A percentile compares a stretch with the other conserved stretches of the same genome.
These are phyloP conservation scores for Asterophora lycoperdoides DNA, from an alignment of 768 basidiomycete species.

Conservation along the genomic window DNA sequence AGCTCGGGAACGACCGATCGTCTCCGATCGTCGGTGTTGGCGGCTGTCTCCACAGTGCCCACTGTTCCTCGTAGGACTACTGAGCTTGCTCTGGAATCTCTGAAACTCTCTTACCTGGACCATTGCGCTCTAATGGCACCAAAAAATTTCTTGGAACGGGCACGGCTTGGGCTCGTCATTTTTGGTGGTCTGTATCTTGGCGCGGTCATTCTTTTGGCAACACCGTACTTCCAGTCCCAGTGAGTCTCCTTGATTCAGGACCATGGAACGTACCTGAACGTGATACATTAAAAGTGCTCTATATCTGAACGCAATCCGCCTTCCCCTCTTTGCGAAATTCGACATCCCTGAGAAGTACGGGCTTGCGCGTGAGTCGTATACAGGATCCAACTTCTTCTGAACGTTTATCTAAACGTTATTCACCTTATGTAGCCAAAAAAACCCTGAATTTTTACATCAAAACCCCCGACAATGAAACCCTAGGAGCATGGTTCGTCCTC, in stretches of 20 bases:
- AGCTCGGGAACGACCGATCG: neutral
- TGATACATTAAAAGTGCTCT: slow-evolving; percentile 27
- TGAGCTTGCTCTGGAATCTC: neutral
- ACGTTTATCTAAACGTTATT: neutral
- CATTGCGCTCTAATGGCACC: slow-evolving; percentile 2
- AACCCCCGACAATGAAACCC: slow-evolving; percentile 70
- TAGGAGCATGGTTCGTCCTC: slow-evolving; percentile 87
- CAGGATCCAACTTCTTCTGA: neutral
- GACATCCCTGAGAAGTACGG: slow-evolving; percentile 73
- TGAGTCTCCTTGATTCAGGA: slow-evolving; percentile 31
- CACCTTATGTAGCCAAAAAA: slow-evolving; percentile 56
- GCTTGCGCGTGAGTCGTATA: slow-evolving; percentile 55
- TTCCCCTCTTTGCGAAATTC: slow-evolving; percentile 63
- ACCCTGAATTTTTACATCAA: slow-evolving; percentile 65
- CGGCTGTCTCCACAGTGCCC: too few relatives aligned
- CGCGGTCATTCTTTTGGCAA: slow-evolving; percentile 47
- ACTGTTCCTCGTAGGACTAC: neutral
- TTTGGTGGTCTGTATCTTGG: slow-evolving; percentile 51
- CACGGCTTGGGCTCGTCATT: slow-evolving; percentile 32
- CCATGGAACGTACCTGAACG: neutral
- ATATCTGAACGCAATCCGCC: slow-evolving; percentile 63
- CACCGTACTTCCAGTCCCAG: slow-evolving; percentile 70
- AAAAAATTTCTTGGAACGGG: slow-evolving; percentile 11
- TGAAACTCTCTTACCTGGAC: neutral
- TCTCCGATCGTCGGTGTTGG: too few relatives aligned